A percentile compares a stretch with the other conserved stretches of the same genome.
Evolutionary conservation across 805 yeast genomes (phyloP).

Genomic region (Priceomyces haplophilus): DNA sequence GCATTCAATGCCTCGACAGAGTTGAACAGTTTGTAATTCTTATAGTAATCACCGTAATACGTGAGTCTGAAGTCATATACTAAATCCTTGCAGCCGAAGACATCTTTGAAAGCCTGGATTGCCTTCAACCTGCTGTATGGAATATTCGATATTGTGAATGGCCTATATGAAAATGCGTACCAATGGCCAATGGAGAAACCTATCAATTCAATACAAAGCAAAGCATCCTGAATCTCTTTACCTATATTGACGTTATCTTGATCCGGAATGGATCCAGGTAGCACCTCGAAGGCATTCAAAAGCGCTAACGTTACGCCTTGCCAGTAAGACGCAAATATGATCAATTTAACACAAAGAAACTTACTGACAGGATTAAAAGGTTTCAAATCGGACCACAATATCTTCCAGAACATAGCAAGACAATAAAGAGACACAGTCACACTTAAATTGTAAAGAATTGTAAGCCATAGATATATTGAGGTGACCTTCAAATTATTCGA

Average conservation of each 20-base stretch:
- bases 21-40: slow-evolving; percentile 77
- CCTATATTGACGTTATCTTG: slow-evolving; percentile 41
- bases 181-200: slow-evolving; percentile 89
- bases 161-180: slow-evolving; percentile 75
- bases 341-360: slow-evolving; percentile 86
- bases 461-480: slow-evolving; percentile 62
- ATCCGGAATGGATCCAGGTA: slow-evolving; percentile 31
- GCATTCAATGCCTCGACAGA: slow-evolving; percentile 68
- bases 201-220: slow-evolving; percentile 79
- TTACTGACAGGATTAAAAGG: slow-evolving; percentile 89
- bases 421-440: slow-evolving; percentile 81
- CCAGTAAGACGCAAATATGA: slow-evolving; percentile 98
- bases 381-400: slow-evolving; percentile 71
- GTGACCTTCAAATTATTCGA: slow-evolving; percentile 46
- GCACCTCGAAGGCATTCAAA: slow-evolving; percentile 45
- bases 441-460: slow-evolving; percentile 69
- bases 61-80: slow-evolving; percentile 74
- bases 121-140: slow-evolving; percentile 69
- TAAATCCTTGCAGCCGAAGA: slow-evolving; percentile 74
- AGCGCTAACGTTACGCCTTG: slow-evolving; percentile 68
- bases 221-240: slow-evolving; percentile 67
- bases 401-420: slow-evolving; percentile 89
- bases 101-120: slow-evolving; percentile 67
- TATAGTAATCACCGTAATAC: slow-evolving; percentile 64
- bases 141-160: slow-evolving; percentile 57